Evolutionary conservation across 2,329 filamentous ascomycete species (phyloP), one percentile per base, ranked within the genome.

Genomic region (Cytospora leucostoma): DNA sequence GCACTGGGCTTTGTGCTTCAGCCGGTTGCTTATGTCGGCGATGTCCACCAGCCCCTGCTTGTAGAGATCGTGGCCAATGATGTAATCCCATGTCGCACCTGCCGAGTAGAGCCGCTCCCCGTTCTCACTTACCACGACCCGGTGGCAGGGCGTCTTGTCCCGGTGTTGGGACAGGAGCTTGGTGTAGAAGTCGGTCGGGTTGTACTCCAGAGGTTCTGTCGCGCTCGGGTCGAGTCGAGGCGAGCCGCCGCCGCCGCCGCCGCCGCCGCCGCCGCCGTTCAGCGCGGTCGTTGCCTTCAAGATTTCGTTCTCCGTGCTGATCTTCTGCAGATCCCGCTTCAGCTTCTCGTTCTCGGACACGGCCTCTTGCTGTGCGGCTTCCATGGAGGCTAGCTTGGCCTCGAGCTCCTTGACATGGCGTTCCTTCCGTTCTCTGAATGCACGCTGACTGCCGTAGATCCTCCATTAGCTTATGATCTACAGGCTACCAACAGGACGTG

Each of bases 391-490:
- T 34, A 98, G 87, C 74, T 96, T 95, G 63, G 87, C 85, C 77
- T 98, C 93, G 32, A 98, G 88, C 66, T 98, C 93, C 74, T 93
- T 93, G 67, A 98, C 93, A 72, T 76, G 93, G 63, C 88, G 89
- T 75, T 98, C 94, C 76, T 98, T 98, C 69, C 94, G 89, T 77
- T 98, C 94, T 65, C 94, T 92, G 76, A 98, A 98, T 37, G 95
- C 94, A 70, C 94, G 89, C 82, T 98, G 95, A 55, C 94, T 97
- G 67, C 34, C 34, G 52, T 50, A 44, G 47, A 54, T 2, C 15
- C n/a, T 37, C 56, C 15, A 58, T 66, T 44, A 66, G 58, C 58
- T 33, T 12, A n/a, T 34, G 35, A n/a, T 12, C 19, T 27, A 27
- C 13, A 40, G 12, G 49, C 19, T 15, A 19, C n/a, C 12, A 56